phyloP scores from a whole-genome alignment of 2,329 filamentous ascomycete genomes.

The Paecilomyces variotii region DNA sequence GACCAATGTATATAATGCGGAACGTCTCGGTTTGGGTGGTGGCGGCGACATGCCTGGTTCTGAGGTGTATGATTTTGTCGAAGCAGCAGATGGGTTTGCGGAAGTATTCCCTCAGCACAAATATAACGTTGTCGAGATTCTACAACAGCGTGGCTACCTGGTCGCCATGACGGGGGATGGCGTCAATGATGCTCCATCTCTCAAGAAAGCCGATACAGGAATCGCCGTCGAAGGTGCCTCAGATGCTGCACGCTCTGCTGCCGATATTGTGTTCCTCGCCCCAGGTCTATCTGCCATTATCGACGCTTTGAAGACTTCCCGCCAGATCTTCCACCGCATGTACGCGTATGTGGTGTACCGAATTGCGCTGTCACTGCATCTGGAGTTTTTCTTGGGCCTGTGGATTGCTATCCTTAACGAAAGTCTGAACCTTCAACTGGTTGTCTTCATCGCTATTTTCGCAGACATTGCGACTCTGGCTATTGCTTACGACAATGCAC shows the following conservation, averaged over 20 bases:
- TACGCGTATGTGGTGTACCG: conserved; percentile 94
- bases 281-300: conserved; percentile 89
- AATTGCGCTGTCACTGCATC: conserved; percentile 83
- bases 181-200: conserved; percentile 45
- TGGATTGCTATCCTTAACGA: conserved; percentile 86
- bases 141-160: conserved; percentile 86
- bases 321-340: conserved; percentile 95
- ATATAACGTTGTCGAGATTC: conserved; percentile 87
- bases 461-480: conserved; percentile 86
- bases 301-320: conserved; percentile 83
- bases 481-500: conserved; percentile 89
- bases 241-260: conserved; percentile 81
- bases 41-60: conserved; percentile 90
- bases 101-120: conserved; percentile 95
- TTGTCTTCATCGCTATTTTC: conserved; percentile 93
- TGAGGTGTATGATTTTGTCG: conserved; percentile 90
- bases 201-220: conserved; percentile 73
- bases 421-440: conserved; percentile 74
- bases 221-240: conserved; percentile 91
- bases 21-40: conserved; percentile 81
- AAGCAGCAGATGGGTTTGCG: conserved; percentile 89
- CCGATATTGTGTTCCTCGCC: conserved; percentile 89
- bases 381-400: conserved; percentile 84
- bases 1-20: conserved; percentile 89
- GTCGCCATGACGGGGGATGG: conserved; percentile 86